Conservation (phyloP, 768 basidiomycete genomes). For the Mycena haematopus region DNA sequence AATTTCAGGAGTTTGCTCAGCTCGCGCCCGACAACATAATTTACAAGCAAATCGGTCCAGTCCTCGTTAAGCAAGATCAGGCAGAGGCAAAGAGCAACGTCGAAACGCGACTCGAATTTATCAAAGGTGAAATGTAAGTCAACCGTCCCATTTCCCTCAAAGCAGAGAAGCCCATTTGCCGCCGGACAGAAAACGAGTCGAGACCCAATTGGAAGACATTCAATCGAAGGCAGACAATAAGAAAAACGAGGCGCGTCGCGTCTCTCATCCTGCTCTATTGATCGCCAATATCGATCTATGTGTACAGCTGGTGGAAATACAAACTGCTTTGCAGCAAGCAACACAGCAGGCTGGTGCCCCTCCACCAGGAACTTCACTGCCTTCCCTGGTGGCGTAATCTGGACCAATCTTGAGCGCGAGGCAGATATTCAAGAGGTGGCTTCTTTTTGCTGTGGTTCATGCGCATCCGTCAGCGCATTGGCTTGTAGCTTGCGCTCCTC, state of each 20-base stretch:
- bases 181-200: conserved; percentile 67
- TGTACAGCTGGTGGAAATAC: conserved; percentile 68
- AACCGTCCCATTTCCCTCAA: not conserved
- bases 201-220: conserved; percentile 80
- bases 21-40: conserved; percentile 79
- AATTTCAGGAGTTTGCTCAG: conserved; percentile 78
- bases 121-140: conserved; percentile 83
- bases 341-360: conserved; percentile 34
- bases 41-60: conserved; percentile 91
- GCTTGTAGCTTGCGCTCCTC: conserved; percentile 54
- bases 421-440: conserved; percentile 12
- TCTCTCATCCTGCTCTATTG: conserved; percentile 14
- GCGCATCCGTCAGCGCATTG: conserved; percentile 13
- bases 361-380: conserved; percentile 27
- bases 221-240: conserved; percentile 80
- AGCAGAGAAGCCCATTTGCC: not conserved
- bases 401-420: conserved; percentile 8
- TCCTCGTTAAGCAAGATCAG: conserved; percentile 89
- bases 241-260: conserved; percentile 71
- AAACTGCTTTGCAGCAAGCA: conserved; percentile 59
- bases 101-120: conserved; percentile 89
- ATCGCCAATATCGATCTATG: conserved; percentile 24
- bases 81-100: conserved; percentile 87
- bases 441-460: conserved; percentile 8
- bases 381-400: conserved; percentile 15